Base-by-base conservation (phyloP, 768 basidiomycete species). In the Leucocoprinus birnbaumii region DNA sequence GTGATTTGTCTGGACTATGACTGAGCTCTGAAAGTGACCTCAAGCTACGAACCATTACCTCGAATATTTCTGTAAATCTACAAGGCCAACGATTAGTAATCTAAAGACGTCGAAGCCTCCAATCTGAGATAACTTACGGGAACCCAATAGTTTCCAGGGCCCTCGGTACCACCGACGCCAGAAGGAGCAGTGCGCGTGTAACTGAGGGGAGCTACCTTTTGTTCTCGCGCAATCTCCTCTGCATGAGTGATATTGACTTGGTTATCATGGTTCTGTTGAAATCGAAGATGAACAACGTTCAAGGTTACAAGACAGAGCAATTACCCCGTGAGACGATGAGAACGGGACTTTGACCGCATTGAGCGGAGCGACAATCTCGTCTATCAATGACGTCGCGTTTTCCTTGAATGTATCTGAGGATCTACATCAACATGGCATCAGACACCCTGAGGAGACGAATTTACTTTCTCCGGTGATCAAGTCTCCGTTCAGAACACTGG, bases 141-240 rank as follows among this genome's bases (percentile, higher is more conserved):
- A 34, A 91, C 85, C 89, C 88, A 89, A 61, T 89, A 89, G 58
- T 84, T 89, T 26, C 83, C 86, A 1, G 82, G 80, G 7, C 87
- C 87, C 24, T 77, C 79, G 22, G 65, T 62, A 0, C 87, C 87
- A 7, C 87, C 86, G n/a, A 87, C 73, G 9, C 84, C 82, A 11
- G 72, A 63, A 1, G 85, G 85, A 3, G 83, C 77, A 55, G 69
- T 59, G 5, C 86, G 80, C 0, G 87, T 89, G 62, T 89, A 89
- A 59, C 82, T 85, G 40, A 79, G 66, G 4, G 76, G 77, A 1
- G 85, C 82, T 31, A 83, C 76, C 37, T 68, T 62, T 45, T 76
- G 76, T 61, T 89, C 87, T 4, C 84, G 80, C 16, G 66, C 59
- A 44, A 89, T 86, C 55, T 89, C 89, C 56, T 82, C 78, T 3